phyloP scores from a whole-genome alignment of 208 protist species.

The Porcisia deanei region DNA sequence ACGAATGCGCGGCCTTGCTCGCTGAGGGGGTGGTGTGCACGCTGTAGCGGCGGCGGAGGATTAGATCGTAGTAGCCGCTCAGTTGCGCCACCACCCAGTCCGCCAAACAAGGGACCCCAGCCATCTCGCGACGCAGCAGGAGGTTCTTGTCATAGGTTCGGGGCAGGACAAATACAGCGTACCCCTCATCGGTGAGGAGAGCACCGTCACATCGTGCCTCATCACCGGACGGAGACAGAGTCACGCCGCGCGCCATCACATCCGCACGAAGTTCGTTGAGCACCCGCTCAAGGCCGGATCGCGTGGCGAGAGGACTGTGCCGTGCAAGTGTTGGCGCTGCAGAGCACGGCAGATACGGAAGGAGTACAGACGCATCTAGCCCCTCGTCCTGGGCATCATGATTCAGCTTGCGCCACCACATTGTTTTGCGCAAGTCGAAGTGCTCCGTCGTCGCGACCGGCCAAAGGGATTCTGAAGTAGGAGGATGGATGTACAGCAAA shows the following conservation, averaged over 20 bases:
- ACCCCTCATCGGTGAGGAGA: constrained; percentile 31
- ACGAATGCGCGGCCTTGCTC: constrained; percentile 1
- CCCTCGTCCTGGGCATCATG: constrained; percentile 5
- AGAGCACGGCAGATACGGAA: constrained; percentile 26
- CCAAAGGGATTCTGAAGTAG: constrained; percentile 5
- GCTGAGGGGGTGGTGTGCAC: constrained; percentile 1
- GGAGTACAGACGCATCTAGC: constrained; percentile 10
- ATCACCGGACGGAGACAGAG: not conserved
- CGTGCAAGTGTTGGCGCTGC: not conserved
- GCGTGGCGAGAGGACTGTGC: constrained; percentile 17
- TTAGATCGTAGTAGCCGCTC: constrained; percentile 63
- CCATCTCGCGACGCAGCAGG: not conserved
- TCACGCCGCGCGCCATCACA: constrained; percentile 16
- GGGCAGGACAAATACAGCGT: constrained; percentile 64
- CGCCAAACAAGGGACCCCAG: constrained; percentile 9
- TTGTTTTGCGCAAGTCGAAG: constrained; percentile 7
- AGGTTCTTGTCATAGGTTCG: constrained; percentile 35
- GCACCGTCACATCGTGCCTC: constrained; percentile 6
- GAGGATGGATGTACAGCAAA: constrained; percentile 31
- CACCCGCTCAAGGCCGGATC: constrained; percentile 16
- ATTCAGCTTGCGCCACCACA: constrained; percentile 27
- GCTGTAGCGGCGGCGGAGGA: constrained; percentile 48
- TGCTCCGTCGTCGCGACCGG: constrained; percentile 11
- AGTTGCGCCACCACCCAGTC: constrained; percentile 55
- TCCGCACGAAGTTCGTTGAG: constrained; percentile 21